Conservation (phyloP, 139 green algal genomes). For the Chlamydomonas schloesseri region DNA sequence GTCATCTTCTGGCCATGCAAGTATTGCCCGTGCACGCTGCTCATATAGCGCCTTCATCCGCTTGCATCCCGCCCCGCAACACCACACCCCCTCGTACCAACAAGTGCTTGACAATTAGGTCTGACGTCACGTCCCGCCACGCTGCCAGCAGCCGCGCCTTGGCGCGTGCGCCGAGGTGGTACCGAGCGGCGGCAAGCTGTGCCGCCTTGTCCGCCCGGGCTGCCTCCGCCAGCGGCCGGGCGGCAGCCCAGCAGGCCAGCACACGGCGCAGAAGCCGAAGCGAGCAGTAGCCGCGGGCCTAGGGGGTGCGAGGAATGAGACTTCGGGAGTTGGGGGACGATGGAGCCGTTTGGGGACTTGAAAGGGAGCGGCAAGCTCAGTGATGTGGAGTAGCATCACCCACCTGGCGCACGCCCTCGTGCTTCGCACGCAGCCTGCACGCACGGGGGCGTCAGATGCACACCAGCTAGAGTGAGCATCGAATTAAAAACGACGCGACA, state of each 20-base stretch:
- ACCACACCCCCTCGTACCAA: no score
- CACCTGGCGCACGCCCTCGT: background rate
- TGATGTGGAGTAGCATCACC: no score
- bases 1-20: no score
- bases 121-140: slow-evolving; percentile 40
- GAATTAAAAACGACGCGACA: no score
- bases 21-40: no score
- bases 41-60: no score
- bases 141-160: slow-evolving; percentile 37
- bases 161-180: background rate
- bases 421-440: slow-evolving; percentile 38
- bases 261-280: slow-evolving; percentile 29
- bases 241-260: slow-evolving; percentile 6
- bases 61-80: no score
- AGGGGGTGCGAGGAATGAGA: no score
- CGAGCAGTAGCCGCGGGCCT: background rate
- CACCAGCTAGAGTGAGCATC: background rate
- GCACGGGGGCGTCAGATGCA: background rate
- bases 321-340: no score
- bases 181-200: background rate
- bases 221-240: background rate
- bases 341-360: no score
- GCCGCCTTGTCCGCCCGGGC: slow-evolving; percentile 2
- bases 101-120: slow-evolving; percentile 7
- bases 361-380: no score